Percentiles rank a stretch among this genome's conserved stretches.
phyloP scores from a whole-genome alignment of 768 basidiomycete genomes.

The Panaeolus papilionaceus region DNA sequence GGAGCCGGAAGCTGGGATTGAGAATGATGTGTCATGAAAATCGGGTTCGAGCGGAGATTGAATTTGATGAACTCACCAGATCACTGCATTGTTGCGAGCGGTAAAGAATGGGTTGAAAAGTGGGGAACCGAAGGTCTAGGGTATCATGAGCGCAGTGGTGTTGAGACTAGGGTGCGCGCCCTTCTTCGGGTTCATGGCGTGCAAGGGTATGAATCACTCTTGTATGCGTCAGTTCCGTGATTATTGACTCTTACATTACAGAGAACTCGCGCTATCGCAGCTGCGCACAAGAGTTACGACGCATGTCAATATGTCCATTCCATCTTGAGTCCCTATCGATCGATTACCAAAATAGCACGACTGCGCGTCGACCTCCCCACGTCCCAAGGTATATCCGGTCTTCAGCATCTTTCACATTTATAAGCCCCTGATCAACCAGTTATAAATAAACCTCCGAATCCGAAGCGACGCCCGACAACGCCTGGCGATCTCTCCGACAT shows the following conservation, averaged over 20 bases:
- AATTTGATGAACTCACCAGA: too few relatives aligned
- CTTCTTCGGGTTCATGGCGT: constrained; percentile 27
- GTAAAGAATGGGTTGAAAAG: constrained; percentile 27
- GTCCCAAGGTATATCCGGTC: constrained; percentile 27
- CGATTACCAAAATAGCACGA: constrained; percentile 21
- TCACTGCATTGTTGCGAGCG: neutral
- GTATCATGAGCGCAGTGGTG: constrained; percentile 26
- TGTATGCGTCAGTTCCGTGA: too few relatives aligned
- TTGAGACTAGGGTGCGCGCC: constrained; percentile 25
- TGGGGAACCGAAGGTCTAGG: constrained; percentile 25
- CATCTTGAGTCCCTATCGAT: constrained; percentile 2
- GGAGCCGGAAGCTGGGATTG: too few relatives aligned
- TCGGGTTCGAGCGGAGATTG: too few relatives aligned
- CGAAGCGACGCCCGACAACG: constrained; percentile 25
- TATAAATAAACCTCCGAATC: constrained; percentile 27
- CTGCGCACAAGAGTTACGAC: constrained; percentile 29
- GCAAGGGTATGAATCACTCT: constrained; percentile 25
- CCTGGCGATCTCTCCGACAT: constrained; percentile 36
- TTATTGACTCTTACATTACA: neutral
- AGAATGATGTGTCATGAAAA: too few relatives aligned
- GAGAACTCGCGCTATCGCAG: constrained; percentile 16
- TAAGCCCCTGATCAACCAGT: too few relatives aligned
- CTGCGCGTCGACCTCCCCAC: constrained; percentile 31
- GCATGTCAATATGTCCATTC: constrained; percentile 29
- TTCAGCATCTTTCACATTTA: constrained; percentile 7